A percentile compares a stretch with the other conserved stretches of the same genome.
Evolutionary conservation across 257 asterid genomes (phyloP).

Genomic region (Solanum gracilifrons): DNA sequence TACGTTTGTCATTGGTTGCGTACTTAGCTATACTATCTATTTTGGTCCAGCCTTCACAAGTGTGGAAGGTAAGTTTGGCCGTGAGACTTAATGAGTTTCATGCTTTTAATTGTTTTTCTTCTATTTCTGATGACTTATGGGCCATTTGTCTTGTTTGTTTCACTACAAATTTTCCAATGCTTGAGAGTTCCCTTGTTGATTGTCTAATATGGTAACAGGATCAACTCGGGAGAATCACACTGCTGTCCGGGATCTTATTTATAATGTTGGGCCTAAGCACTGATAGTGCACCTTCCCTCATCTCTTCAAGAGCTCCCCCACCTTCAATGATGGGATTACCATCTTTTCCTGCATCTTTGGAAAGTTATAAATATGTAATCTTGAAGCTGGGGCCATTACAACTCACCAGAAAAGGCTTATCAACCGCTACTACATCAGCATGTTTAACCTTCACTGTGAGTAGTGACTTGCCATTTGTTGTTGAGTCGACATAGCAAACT

Average conservation of each 20-base stretch:
- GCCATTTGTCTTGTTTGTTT: not conserved
- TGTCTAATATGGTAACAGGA: constrained; percentile 63
- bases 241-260: constrained; percentile 77
- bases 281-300: constrained; percentile 78
- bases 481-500: not conserved
- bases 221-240: constrained; percentile 81
- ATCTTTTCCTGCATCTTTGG: constrained; percentile 45
- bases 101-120: not conserved
- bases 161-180: constrained; percentile 25
- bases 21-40: constrained; percentile 54
- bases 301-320: constrained; percentile 79
- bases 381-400: constrained; percentile 83
- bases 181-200: constrained; percentile 31
- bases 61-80: constrained; percentile 65
- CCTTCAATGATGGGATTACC: constrained; percentile 55
- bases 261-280: constrained; percentile 73
- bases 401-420: constrained; percentile 76
- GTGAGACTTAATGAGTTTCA: not conserved
- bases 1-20: constrained; percentile 61
- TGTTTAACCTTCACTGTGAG: constrained; percentile 90
- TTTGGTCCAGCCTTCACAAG: constrained; percentile 70
- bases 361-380: constrained; percentile 67
- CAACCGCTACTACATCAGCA: constrained; percentile 79
- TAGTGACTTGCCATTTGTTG: not conserved
- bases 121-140: not conserved